These are phyloP conservation scores for Coniochaeta ligniaria DNA, from an alignment of 2,329 filamentous ascomycete genomes.

Conservation along the genomic window DNA sequence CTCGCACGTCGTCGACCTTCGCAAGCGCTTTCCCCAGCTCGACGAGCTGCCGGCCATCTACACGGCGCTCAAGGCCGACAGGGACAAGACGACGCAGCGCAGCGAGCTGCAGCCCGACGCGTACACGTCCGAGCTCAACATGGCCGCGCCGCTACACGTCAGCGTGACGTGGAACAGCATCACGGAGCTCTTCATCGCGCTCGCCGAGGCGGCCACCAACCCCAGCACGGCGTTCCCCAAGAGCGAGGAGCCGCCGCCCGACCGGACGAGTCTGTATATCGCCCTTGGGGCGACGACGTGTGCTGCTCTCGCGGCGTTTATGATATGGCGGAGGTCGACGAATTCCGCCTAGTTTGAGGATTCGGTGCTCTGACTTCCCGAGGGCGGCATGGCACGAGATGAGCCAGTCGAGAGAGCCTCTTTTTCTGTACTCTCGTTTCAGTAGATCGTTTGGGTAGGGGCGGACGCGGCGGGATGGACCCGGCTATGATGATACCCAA, in stretches of 20 bases:
- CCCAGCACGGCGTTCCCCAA: constrained; percentile 86
- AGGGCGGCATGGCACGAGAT: not conserved
- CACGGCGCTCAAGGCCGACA: constrained; percentile 88
- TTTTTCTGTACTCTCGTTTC: not conserved
- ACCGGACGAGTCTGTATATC: constrained; percentile 80
- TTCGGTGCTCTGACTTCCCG: not conserved
- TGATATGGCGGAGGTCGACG: constrained; percentile 57
- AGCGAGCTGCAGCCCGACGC: constrained; percentile 86
- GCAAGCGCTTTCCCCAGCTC: constrained; percentile 72
- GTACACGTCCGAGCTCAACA: constrained; percentile 77
- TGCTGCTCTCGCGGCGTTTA: constrained; percentile 54
- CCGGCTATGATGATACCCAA: not conserved
- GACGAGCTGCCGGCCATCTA: constrained; percentile 89
- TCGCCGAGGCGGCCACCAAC: constrained; percentile 87
- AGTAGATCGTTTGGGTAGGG: not conserved
- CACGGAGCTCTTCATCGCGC: constrained; percentile 82
- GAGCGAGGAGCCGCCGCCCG: constrained; percentile 76
- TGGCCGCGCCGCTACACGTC: constrained; percentile 88
- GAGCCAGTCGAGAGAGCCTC: too few species aligned
- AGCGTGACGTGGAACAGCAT: constrained; percentile 93
- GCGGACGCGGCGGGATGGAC: not conserved
- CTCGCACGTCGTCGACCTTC: constrained; percentile 77
- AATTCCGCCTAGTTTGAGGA: constrained; percentile 25
- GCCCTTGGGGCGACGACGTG: constrained; percentile 68
- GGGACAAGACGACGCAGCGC: constrained; percentile 93